A percentile compares a stretch with the other conserved stretches of the same genome.
phyloP scores from a whole-genome alignment of 805 yeast genomes.

The Wickerhamomyces silvicola region DNA sequence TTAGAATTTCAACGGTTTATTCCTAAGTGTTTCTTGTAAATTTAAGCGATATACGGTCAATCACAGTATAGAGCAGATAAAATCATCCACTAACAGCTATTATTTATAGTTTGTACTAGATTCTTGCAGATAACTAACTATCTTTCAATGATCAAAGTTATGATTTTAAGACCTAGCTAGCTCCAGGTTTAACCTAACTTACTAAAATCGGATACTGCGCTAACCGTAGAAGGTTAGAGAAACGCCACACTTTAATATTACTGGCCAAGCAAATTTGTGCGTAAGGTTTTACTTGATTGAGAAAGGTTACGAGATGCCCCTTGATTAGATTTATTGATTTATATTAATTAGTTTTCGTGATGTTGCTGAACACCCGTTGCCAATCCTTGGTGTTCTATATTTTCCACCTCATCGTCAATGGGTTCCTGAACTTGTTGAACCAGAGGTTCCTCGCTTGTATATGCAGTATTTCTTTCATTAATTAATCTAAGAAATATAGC shows the following conservation, averaged over 20 bases:
- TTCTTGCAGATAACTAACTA: background rate
- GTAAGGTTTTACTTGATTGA: no score
- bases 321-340: no score
- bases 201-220: background rate
- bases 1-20: no score
- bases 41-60: no score
- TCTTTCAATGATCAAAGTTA: background rate
- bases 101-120: no score
- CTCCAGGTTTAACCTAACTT: constrained; percentile 1
- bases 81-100: no score
- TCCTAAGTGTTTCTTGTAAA: no score
- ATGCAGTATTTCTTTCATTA: background rate
- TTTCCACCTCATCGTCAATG: constrained; percentile 1
- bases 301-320: no score
- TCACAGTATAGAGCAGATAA: no score
- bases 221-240: background rate
- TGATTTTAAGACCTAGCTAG: background rate
- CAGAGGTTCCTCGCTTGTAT: background rate
- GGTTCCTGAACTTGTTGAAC: background rate
- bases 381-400: background rate
- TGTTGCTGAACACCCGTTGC: constrained; percentile 8
- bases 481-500: constrained; percentile 1
- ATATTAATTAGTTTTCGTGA: constrained; percentile 3
- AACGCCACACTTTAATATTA: no score
- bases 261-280: no score